These are phyloP conservation scores for Xylariaceae sp. DNA, from an alignment of 2,329 filamentous ascomycete species.

Conservation along the genomic window DNA sequence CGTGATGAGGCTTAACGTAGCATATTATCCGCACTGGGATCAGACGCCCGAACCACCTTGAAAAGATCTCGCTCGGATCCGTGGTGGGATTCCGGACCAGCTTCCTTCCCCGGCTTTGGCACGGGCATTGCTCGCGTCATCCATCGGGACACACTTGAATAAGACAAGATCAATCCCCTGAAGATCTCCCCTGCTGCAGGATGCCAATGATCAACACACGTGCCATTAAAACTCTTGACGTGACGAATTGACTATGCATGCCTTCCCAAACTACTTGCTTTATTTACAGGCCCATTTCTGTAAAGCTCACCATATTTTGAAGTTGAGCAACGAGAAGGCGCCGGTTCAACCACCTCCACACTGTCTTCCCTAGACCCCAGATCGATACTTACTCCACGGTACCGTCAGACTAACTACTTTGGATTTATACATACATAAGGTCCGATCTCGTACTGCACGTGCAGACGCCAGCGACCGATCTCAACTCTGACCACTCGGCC, in stretches of 20 bases:
- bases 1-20: slow-evolving; percentile 16
- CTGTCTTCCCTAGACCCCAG: no score
- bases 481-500: no score
- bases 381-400: slow-evolving; percentile 2
- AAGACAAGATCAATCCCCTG: not conserved
- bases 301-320: not conserved
- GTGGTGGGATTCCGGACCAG: slow-evolving; percentile 1
- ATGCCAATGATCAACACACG: slow-evolving; percentile 1
- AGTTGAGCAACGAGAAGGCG: not conserved
- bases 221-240: not conserved
- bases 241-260: no score
- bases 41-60: not conserved
- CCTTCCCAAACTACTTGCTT: no score
- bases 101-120: slow-evolving; percentile 3
- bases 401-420: not conserved
- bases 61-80: not conserved
- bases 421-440: not conserved
- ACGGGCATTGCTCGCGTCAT: no score
- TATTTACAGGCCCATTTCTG: not conserved
- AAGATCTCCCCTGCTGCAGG: slow-evolving; percentile 8
- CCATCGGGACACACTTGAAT: slow-evolving; percentile 3
- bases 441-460: slow-evolving; percentile 1
- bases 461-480: not conserved
- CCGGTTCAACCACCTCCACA: not conserved
- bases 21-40: slow-evolving; percentile 1